Percentiles rank a stretch among this genome's conserved stretches.
phyloP scores from a whole-genome alignment of 2,329 filamentous ascomycete genomes.

The Ophiostoma fasciatum region DNA sequence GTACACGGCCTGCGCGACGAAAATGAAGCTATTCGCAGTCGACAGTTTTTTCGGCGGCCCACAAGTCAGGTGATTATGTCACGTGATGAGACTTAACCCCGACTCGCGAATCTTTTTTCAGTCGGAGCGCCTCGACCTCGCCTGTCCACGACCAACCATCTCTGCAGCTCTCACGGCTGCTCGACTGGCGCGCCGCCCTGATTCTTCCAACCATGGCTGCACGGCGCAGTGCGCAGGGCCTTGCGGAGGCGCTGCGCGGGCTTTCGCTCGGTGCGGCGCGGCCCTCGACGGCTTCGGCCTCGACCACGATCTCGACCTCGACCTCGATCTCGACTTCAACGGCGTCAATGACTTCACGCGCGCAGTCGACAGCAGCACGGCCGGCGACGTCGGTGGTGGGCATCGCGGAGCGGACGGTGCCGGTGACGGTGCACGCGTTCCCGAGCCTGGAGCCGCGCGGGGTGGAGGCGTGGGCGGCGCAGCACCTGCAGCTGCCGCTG shows the following conservation, averaged over 20 bases:
- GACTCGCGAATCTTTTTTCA: no score
- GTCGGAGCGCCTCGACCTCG: no score
- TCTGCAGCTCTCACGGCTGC: no score
- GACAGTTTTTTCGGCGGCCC: neutral
- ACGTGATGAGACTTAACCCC: no score
- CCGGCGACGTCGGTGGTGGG: neutral
- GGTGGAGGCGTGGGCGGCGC: constrained; percentile 63
- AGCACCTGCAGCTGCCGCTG: constrained; percentile 75
- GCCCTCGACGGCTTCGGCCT: no score
- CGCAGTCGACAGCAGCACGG: no score
- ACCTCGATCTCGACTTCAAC: neutral
- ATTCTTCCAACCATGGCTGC: constrained; percentile 9
- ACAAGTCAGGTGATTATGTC: no score
- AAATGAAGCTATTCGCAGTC: constrained; percentile 3
- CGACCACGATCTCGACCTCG: neutral
- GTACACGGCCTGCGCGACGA: no score
- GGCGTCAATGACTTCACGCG: no score
- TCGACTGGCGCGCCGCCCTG: no score
- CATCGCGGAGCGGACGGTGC: constrained; percentile 53
- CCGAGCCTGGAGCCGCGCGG: constrained; percentile 71
- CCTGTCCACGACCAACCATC: no score
- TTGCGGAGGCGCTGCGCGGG: constrained; percentile 7
- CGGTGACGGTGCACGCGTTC: constrained; percentile 80
- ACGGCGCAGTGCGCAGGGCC: constrained; percentile 7
- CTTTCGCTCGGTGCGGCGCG: no score